Conservation (phyloP, 176 grass and related monocot species). For the Phoenix dactylifera region DNA sequence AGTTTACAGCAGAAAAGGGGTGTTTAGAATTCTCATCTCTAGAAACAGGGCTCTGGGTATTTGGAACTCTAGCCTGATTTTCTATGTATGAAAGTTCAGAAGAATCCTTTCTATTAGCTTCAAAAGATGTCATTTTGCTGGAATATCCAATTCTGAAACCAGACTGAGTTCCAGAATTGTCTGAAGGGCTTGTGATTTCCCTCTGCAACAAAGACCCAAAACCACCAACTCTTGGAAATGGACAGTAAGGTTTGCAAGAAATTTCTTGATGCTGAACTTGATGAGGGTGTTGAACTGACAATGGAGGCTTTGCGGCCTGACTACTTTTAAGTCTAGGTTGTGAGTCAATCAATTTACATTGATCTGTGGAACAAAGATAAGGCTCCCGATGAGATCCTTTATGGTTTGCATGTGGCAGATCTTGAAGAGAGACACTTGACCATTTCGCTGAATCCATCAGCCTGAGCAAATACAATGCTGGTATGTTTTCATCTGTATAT, state of each 20-base stretch:
- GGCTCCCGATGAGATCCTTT: conserved; percentile 18
- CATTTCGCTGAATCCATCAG: conserved; percentile 42
- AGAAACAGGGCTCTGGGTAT: too few species aligned
- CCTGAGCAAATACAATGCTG: conserved; percentile 46
- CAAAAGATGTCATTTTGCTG: too few species aligned
- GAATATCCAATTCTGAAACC: too few species aligned
- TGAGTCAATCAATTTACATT: conserved; percentile 24
- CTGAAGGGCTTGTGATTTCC: conserved; percentile 51
- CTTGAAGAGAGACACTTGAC: conserved; percentile 20
- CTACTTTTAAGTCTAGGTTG: conserved; percentile 14
- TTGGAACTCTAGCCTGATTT: too few species aligned
- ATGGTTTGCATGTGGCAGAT: conserved; percentile 16
- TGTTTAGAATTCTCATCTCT: too few species aligned
- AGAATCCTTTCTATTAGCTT: too few species aligned
- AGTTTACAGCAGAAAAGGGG: too few species aligned
- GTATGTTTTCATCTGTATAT: conserved; percentile 42
- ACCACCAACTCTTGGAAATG: conserved; percentile 58
- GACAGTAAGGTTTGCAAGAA: conserved; percentile 36
- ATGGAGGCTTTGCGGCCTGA: conserved; percentile 12
- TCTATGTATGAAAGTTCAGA: too few species aligned
- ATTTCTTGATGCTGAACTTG: conserved; percentile 24
- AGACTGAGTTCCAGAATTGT: too few species aligned
- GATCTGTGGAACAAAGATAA: conserved; percentile 11
- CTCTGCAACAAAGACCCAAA: conserved; percentile 49
- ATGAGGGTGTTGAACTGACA: conserved; percentile 24